Evolutionary conservation across 2,329 filamentous ascomycete species (phyloP).

Genomic region (Exophiala sp.): DNA sequence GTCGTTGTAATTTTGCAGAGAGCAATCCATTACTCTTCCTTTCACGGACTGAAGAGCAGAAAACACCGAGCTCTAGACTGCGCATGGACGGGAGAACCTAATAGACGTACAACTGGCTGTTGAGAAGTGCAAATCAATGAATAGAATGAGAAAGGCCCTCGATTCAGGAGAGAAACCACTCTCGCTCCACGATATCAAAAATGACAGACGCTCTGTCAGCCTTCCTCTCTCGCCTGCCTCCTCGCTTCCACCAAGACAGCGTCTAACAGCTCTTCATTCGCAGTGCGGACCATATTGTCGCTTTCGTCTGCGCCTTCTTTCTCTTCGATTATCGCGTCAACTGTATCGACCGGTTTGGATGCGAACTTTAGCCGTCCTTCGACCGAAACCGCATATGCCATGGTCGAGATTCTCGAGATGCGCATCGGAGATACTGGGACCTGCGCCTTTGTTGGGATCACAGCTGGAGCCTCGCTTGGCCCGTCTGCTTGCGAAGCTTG

Average conservation of each 20-base stretch:
- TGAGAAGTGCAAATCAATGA: too few species aligned
- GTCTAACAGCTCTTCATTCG: constrained; percentile 18
- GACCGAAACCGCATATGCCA: constrained; percentile 21
- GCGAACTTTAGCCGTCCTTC: constrained; percentile 24
- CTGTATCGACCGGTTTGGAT: constrained; percentile 11
- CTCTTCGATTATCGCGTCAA: background rate
- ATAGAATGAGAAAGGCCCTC: too few species aligned
- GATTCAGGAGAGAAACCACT: too few species aligned
- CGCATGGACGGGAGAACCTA: too few species aligned
- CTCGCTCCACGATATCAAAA: background rate
- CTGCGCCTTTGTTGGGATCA: background rate
- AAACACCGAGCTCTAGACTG: too few species aligned
- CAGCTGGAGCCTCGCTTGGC: background rate
- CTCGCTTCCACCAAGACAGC: constrained; percentile 17
- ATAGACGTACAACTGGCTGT: too few species aligned
- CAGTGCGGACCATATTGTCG: constrained; percentile 16
- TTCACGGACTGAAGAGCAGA: too few species aligned
- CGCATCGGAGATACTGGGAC: constrained; percentile 12
- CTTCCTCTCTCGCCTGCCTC: constrained; percentile 1
- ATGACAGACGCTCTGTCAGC: background rate
- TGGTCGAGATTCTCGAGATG: constrained; percentile 19
- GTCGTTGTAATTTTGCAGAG: too few species aligned
- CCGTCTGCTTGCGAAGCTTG: background rate
- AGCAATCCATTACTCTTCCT: too few species aligned
- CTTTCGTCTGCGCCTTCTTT: constrained; percentile 1